Evolutionary conservation across 306 rosid species (phyloP), one percentile per base, ranked within the genome.

Genomic region (Prunus mume): DNA sequence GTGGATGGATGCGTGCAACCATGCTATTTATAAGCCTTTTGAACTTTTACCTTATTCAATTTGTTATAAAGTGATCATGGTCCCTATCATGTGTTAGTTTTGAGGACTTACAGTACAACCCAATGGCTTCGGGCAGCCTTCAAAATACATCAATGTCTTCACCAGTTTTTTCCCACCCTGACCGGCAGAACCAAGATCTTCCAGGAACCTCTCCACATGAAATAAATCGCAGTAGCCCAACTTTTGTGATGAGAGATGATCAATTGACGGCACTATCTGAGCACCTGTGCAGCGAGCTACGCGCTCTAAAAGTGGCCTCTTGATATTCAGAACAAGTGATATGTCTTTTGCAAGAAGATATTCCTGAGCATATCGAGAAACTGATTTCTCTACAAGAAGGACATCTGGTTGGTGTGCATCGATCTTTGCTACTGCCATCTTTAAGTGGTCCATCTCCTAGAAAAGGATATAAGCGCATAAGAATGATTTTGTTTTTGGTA

Each of bases 371-470:
- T 81, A 79, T 72, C 99, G 91, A 49, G 99, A 96, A 81, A 92
- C 99, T 68, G 99, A 96, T 82, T 90, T 96, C 85, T 96, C 99
- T 70, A 96, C 98, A 83, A 96, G 78, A 83, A 96, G 92, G 73
- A 96, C 86, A 86, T 90, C 82, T 72, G 99, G 99, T 17, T 85
- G 79, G 79, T 89, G 96, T 17, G 88, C 83, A 69, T 92, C 96
- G 63, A 96, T 88, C 92, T 89, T 96, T 30, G 99, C 93, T 77
- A 96, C 97, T 72, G 99, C 98, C 99, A 96, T 96, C 88, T 90
- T 96, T 83, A 96, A 89, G 85, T 96, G 97, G 78, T 96, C 99
- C 92, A 73, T 91, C 88, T 96, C 99, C 99, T 96, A 85, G 49
- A 85, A 65, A 83, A 82, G 71, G n/a, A 45, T 19, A 25, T 47